These are phyloP conservation scores for Apiospora rasikravindrae DNA, from an alignment of 2,329 filamentous ascomycete species.

Conservation along the genomic window DNA sequence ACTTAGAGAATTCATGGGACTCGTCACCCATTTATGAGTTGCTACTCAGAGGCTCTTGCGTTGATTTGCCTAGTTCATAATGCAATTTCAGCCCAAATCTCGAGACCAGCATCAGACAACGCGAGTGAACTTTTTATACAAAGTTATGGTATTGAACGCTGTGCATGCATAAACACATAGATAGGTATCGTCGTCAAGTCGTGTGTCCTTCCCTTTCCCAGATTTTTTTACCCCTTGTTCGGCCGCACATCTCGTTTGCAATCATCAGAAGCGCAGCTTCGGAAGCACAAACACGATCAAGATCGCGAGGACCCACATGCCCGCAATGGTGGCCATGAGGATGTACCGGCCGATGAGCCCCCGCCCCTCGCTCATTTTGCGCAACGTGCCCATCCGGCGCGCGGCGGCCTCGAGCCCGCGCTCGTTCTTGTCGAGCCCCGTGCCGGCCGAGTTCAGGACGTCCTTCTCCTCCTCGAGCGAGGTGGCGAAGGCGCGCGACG, in stretches of 20 bases:
- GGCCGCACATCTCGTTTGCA: too few relatives aligned
- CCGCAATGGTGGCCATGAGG: constrained; percentile 84
- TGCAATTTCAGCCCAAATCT: too few relatives aligned
- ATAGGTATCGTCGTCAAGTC: constrained; percentile 16
- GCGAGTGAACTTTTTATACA: not conserved
- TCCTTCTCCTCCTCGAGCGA: constrained; percentile 76
- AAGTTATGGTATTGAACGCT: constrained; percentile 1
- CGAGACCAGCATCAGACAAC: not conserved
- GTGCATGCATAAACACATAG: not conserved
- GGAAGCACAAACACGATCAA: constrained; percentile 85
- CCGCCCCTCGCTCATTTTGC: constrained; percentile 83
- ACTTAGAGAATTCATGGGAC: not conserved
- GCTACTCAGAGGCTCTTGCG: not conserved
- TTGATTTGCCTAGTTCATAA: not conserved
- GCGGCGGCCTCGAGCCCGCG: constrained; percentile 77
- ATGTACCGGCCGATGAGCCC: constrained; percentile 86
- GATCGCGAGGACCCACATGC: constrained; percentile 77
- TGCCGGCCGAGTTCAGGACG: constrained; percentile 71
- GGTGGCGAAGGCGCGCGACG: constrained; percentile 72
- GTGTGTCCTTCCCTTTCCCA: not conserved
- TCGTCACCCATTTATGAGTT: not conserved
- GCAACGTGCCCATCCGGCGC: constrained; percentile 76
- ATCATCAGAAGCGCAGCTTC: constrained; percentile 78
- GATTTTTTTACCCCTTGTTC: not conserved
- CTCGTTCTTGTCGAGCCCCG: constrained; percentile 79